Conservation (phyloP, 352 stramenopile species). For the Globisporangium solare region DNA sequence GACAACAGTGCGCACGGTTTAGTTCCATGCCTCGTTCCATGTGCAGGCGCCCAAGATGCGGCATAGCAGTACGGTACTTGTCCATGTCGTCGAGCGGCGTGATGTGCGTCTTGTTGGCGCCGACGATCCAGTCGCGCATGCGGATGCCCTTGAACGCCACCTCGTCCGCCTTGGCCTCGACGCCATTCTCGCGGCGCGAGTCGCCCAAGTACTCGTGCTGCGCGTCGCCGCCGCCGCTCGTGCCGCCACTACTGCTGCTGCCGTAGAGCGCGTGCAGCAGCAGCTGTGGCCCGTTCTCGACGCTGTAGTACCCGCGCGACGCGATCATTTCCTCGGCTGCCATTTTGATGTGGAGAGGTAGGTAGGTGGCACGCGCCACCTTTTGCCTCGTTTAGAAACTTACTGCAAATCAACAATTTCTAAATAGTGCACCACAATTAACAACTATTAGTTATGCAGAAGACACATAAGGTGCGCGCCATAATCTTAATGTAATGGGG, state of each 20-base stretch:
- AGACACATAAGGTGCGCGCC: too few species aligned
- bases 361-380: too few species aligned
- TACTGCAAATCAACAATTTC: neutral
- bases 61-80: slow-evolving; percentile 25
- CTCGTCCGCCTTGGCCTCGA: slow-evolving; percentile 41
- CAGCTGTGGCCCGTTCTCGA: slow-evolving; percentile 36
- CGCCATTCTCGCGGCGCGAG: slow-evolving; percentile 32
- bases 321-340: slow-evolving; percentile 15
- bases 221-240: neutral
- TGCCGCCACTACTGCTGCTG: slow-evolving; percentile 9
- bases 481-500: too few species aligned
- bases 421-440: neutral
- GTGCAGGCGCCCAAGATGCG: too few species aligned
- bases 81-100: slow-evolving; percentile 70
- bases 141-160: slow-evolving; percentile 71
- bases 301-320: slow-evolving; percentile 47
- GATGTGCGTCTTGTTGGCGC: slow-evolving; percentile 81
- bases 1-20: neutral
- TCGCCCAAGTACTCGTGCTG: slow-evolving; percentile 44
- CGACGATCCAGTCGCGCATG: slow-evolving; percentile 59
- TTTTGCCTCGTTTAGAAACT: neutral
- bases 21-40: too few species aligned
- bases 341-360: neutral
- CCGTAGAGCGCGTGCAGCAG: slow-evolving; percentile 43
- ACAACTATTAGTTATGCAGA: neutral